Evolutionary conservation across 495 filamentous ascomycete genomes (phyloP), one percentile per base, ranked within the genome.

Genomic region (Hyaloscypha variabilis): DNA sequence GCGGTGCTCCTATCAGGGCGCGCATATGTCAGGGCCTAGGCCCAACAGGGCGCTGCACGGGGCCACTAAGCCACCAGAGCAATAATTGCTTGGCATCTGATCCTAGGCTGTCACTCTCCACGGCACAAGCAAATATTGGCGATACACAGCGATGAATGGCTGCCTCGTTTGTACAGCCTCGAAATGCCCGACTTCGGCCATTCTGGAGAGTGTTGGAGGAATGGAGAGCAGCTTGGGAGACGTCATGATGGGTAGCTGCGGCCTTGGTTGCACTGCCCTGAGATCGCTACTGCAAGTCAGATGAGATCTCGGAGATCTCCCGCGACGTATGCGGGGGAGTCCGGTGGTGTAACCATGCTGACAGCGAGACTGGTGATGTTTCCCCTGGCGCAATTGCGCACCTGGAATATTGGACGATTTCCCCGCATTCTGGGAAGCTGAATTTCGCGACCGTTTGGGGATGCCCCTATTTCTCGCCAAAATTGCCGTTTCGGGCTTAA

Each of bases 101-200:
- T 11, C 17, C 39, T 4, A 4, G 39, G 17, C 14, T 14, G 19
- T 13, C 31, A 36, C 31, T 36, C 13, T 36, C 31, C 31, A 36
- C 31, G 10, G 13, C 17, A 19, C 39, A 46, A 46, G 39, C 11
- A 46, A 46, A 46, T 46, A 46, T 46, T 46, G 39, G 39, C 39
- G 19, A 4, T 17, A 19, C 11, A 10, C 14, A 0, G 39, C 2
- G 11, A 8, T 46, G 39, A 17, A 46, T 46, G 39, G 39, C 39
- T 46, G 39, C 39, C 39, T 46, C 13, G 51, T 24, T n/a, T 54
- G 51, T 54, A 10, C 51, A 25, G 51, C 5, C 51, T 54, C 51
- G 21, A 54, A 54, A 24, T 28, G n/a, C 51, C 51, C 51, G 25
- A 28, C 21, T 25, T 24, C 25, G 51, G 51, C 39, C 39, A 8